phyloP scores from a whole-genome alignment of 164 flowering plant species.

The Magnolia kwangsiensis region DNA sequence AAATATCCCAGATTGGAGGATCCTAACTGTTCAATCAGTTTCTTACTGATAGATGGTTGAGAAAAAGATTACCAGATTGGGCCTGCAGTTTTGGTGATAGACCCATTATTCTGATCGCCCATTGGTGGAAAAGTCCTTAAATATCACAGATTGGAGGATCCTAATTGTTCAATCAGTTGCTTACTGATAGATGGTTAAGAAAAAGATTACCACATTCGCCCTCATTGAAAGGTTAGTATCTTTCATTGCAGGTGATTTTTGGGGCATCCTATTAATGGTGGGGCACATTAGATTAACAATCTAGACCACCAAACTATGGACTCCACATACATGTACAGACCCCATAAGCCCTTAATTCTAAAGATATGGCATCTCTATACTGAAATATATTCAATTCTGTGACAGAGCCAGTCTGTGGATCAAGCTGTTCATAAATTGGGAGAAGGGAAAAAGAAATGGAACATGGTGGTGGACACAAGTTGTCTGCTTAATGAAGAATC shows the following conservation, averaged over 20 bases:
- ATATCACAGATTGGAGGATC: neutral
- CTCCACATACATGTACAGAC: neutral
- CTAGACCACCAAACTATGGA: neutral
- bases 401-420: conserved; percentile 34
- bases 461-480: conserved; percentile 68
- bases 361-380: neutral
- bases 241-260: neutral
- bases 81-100: neutral
- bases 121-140: neutral
- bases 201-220: neutral
- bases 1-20: neutral
- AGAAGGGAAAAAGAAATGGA: conserved; percentile 49
- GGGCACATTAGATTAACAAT: no score
- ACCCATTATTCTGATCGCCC: neutral
- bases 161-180: neutral
- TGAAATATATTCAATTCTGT: conserved; percentile 3
- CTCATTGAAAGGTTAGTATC: neutral
- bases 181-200: neutral
- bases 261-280: no score
- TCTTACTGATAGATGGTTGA: no score
- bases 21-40: neutral
- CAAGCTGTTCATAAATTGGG: conserved; percentile 3
- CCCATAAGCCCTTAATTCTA: neutral
- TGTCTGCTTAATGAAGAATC: conserved; percentile 63
- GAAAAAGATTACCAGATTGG: neutral